Evolutionary conservation across 768 basidiomycete species (phyloP).

Genomic region (Tylopilus sp.): DNA sequence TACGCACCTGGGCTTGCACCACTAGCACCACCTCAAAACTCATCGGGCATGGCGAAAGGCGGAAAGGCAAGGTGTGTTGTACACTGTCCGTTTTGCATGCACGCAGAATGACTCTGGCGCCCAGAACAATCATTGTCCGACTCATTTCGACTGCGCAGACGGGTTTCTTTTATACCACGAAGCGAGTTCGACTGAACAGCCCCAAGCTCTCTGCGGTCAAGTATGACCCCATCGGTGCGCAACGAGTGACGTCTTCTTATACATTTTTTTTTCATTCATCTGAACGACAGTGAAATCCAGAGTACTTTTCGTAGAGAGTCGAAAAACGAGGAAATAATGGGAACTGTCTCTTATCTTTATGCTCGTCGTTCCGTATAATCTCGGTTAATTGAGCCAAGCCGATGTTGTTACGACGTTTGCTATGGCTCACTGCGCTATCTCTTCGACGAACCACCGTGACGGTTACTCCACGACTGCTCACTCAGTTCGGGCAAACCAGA

Average conservation of each 20-base stretch:
- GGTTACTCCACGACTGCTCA: neutral
- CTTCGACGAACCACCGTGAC: neutral
- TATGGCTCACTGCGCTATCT: too few species aligned
- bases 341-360: too few species aligned
- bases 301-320: constrained; percentile 78
- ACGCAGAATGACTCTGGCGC: neutral
- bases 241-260: neutral
- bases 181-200: constrained; percentile 60
- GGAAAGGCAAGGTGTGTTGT: constrained; percentile 52
- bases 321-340: constrained; percentile 61
- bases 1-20: neutral
- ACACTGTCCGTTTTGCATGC: neutral
- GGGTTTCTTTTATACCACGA: constrained; percentile 87
- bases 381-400: too few species aligned
- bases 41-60: constrained; percentile 51
- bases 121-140: constrained; percentile 80
- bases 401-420: too few species aligned
- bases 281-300: constrained; percentile 53
- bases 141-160: constrained; percentile 90
- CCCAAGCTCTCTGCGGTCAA: constrained; percentile 88
- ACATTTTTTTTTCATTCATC: neutral
- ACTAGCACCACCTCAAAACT: neutral
- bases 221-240: constrained; percentile 81
- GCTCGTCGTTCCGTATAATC: too few species aligned
- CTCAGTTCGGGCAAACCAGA: neutral